phyloP scores from a whole-genome alignment of 2,329 filamentous ascomycete species.

The Diplodia mutila region DNA sequence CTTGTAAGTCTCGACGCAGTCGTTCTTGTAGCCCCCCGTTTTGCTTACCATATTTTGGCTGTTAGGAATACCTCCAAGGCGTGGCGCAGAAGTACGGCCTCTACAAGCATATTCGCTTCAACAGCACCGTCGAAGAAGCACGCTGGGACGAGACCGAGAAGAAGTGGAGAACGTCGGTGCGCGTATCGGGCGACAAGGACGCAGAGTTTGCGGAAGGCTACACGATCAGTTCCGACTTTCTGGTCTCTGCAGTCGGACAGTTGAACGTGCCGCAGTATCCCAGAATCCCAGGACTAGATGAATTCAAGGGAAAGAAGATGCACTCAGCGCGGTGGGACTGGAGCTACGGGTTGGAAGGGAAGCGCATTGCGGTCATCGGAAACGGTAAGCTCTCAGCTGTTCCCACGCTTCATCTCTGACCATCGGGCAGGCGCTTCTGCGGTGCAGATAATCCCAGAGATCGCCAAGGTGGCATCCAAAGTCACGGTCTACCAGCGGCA shows the following conservation, averaged over 20 bases:
- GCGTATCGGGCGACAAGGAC: constrained; percentile 57
- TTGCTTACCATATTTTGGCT: not conserved
- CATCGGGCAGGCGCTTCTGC: constrained; percentile 52
- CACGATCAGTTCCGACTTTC: constrained; percentile 58
- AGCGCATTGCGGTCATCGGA: constrained; percentile 62
- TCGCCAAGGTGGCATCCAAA: constrained; percentile 54
- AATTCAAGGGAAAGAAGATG: constrained; percentile 58
- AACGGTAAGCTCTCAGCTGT: constrained; percentile 43
- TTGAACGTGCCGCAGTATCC: constrained; percentile 59
- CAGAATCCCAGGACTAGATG: constrained; percentile 52
- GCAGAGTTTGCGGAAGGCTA: constrained; percentile 58
- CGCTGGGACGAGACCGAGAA: constrained; percentile 58
- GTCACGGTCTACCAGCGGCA: constrained; percentile 62
- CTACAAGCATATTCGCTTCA: constrained; percentile 62
- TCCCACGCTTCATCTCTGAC: constrained; percentile 33
- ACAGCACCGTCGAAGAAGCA: constrained; percentile 56
- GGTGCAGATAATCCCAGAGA: constrained; percentile 62
- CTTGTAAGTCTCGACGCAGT: constrained; percentile 40
- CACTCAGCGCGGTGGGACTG: constrained; percentile 65
- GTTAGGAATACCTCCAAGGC: constrained; percentile 54
- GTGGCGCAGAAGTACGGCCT: constrained; percentile 60
- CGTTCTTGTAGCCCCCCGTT: not conserved
- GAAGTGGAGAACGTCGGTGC: constrained; percentile 57
- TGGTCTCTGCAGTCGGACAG: constrained; percentile 63
- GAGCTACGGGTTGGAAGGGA: constrained; percentile 58